phyloP scores from a whole-genome alignment of 768 basidiomycete species.

The Cubamyces lactineus region DNA sequence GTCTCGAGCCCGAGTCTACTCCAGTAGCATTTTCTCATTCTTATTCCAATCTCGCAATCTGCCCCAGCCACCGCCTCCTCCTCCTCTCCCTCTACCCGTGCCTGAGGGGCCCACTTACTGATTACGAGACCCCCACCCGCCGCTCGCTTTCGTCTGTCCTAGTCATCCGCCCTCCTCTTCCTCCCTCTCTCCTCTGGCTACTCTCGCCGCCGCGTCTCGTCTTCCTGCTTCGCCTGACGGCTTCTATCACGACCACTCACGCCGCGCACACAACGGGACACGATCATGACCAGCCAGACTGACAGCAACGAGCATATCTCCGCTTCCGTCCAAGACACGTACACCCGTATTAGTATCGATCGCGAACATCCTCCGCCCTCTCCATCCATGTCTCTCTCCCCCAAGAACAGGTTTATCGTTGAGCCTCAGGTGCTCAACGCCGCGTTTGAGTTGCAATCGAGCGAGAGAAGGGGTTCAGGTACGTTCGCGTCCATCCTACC shows the following conservation, averaged over 20 bases:
- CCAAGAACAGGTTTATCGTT: constrained; percentile 21
- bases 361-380: constrained; percentile 1
- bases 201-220: background rate
- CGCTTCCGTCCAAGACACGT: background rate
- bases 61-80: background rate
- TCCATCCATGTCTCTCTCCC: constrained; percentile 5
- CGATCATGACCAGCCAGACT: constrained; percentile 2
- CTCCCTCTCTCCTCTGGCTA: background rate
- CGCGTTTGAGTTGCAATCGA: constrained; percentile 13
- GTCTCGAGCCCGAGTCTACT: no score
- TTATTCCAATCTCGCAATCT: no score
- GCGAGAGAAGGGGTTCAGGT: constrained; percentile 4
- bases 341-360: constrained; percentile 8
- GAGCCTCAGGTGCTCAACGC: constrained; percentile 26
- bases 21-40: no score
- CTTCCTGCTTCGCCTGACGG: constrained; percentile 3
- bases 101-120: constrained; percentile 6
- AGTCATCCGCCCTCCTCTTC: background rate
- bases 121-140: background rate
- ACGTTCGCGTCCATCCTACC: background rate
- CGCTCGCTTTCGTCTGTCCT: background rate
- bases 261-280: constrained; percentile 1
- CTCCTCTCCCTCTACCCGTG: constrained; percentile 3
- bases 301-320: background rate
- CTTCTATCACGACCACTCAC: constrained; percentile 18